Conservation (phyloP, 2,329 filamentous ascomycete genomes). For the Fusarium circinatum region DNA sequence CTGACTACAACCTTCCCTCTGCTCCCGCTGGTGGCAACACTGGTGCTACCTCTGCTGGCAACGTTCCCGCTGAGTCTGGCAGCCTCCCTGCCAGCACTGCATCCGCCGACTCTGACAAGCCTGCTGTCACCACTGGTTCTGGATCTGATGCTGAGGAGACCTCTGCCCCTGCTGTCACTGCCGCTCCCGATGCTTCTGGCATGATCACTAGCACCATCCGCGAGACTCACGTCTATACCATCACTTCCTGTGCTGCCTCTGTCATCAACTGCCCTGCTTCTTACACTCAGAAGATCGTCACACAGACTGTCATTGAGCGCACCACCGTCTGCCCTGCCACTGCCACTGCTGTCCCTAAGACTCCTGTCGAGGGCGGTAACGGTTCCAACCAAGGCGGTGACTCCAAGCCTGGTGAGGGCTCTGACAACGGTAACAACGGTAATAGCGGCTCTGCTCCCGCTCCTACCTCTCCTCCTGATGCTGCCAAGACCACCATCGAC, state of each 20-base stretch:
- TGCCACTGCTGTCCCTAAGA: conserved; percentile 16
- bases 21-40: background rate
- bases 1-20: background rate
- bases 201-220: conserved; percentile 38
- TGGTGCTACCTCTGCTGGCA: conserved; percentile 6
- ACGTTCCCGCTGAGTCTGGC: conserved; percentile 4
- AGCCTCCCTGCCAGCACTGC: conserved; percentile 9
- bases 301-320: conserved; percentile 33
- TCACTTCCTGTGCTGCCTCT: conserved; percentile 51
- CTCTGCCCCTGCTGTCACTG: conserved; percentile 12
- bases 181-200: conserved; percentile 22
- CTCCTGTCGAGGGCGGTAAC: background rate
- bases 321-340: conserved; percentile 40
- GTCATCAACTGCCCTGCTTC: conserved; percentile 54
- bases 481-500: conserved; percentile 19
- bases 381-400: background rate
- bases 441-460: conserved; percentile 5
- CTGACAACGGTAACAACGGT: background rate
- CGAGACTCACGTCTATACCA: conserved; percentile 42
- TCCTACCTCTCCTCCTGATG: conserved; percentile 17
- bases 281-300: conserved; percentile 48
- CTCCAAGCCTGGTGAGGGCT: background rate
- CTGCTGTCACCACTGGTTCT: conserved; percentile 2
- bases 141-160: conserved; percentile 16
- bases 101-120: background rate